These are phyloP conservation scores for Aureobasidium sp. DNA, from an alignment of 2,329 filamentous ascomycete species.

Conservation along the genomic window DNA sequence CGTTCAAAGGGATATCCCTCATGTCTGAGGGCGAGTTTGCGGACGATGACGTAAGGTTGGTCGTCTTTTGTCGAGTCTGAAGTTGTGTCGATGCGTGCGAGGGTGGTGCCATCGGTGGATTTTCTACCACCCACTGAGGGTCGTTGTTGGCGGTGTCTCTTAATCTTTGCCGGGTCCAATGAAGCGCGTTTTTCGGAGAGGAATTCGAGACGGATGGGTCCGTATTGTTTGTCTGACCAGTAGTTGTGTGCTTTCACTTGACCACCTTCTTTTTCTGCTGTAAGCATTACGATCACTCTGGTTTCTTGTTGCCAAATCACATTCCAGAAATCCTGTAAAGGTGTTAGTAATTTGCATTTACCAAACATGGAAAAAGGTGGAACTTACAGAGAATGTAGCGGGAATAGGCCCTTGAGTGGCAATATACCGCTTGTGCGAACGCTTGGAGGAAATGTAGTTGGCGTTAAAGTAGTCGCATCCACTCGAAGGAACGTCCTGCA, in stretches of 20 bases:
- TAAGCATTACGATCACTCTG: conserved; percentile 95
- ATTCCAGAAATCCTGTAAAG: conserved; percentile 90
- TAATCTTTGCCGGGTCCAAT: conserved; percentile 68
- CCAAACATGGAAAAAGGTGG: too few relatives aligned
- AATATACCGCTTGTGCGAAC: conserved; percentile 94
- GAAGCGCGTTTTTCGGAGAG: conserved; percentile 87
- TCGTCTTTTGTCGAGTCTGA: conserved; percentile 49
- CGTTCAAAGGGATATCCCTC: conserved; percentile 81
- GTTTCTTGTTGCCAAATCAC: conserved; percentile 98
- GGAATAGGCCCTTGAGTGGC: conserved; percentile 95
- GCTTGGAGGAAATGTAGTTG: conserved; percentile 81
- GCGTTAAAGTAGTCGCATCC: conserved; percentile 97
- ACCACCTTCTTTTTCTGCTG: conserved; percentile 92
- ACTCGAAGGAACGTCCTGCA: conserved; percentile 72
- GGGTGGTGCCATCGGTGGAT: conserved; percentile 34
- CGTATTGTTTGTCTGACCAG: conserved; percentile 85
- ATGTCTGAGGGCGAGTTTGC: conserved; percentile 89
- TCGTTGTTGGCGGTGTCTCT: conserved; percentile 40
- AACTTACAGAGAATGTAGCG: conserved; percentile 85
- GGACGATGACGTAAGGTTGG: conserved; percentile 80
- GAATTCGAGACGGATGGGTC: conserved; percentile 76
- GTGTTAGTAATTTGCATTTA: background rate
- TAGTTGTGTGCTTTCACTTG: conserved; percentile 97
- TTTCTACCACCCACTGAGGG: conserved; percentile 40
- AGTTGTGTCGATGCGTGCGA: conserved; percentile 29